Percentiles rank a stretch among this genome's conserved stretches.
These are phyloP conservation scores for Hyphopichia fennica DNA, from an alignment of 1,139 yeast species.

Conservation along the genomic window DNA sequence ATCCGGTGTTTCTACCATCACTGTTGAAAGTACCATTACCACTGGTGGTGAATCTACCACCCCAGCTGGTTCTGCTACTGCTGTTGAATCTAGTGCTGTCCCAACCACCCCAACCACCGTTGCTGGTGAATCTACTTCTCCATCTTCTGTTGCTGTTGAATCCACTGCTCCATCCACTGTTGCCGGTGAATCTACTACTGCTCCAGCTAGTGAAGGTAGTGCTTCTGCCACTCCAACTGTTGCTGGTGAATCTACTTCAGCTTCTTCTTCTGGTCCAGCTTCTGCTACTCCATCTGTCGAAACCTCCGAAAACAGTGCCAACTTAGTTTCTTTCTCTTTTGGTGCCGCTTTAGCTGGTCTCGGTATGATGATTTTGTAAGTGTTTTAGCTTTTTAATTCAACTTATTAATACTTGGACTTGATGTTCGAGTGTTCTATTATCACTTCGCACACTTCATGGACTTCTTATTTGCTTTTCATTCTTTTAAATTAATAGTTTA, in stretches of 20 bases:
- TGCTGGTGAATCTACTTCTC: conserved; percentile 5
- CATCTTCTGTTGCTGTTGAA: not conserved
- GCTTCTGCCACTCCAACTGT: conserved; percentile 9
- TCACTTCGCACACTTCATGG: too few relatives aligned
- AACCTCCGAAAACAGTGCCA: not conserved
- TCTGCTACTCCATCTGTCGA: not conserved
- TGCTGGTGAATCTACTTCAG: conserved; percentile 5
- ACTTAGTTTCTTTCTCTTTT: not conserved
- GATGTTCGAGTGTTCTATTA: not conserved
- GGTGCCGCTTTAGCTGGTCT: conserved; percentile 5
- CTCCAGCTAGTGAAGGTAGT: conserved; percentile 3
- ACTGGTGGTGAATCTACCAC: conserved; percentile 3
- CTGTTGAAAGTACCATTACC: conserved; percentile 1
- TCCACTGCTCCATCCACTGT: conserved; percentile 2
- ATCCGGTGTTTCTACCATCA: not conserved
- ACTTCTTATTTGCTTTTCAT: too few relatives aligned
- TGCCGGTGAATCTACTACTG: conserved; percentile 5
- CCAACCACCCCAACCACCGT: conserved; percentile 8
- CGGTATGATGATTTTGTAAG: not conserved
- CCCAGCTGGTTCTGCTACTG: conserved; percentile 4
- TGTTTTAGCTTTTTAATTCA: not conserved
- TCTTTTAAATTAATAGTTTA: too few relatives aligned
- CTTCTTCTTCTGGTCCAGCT: not conserved
- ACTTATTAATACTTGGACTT: not conserved
- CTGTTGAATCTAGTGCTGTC: not conserved